Conservation (phyloP, 257 asterid species). For the Buddleja alternifolia region DNA sequence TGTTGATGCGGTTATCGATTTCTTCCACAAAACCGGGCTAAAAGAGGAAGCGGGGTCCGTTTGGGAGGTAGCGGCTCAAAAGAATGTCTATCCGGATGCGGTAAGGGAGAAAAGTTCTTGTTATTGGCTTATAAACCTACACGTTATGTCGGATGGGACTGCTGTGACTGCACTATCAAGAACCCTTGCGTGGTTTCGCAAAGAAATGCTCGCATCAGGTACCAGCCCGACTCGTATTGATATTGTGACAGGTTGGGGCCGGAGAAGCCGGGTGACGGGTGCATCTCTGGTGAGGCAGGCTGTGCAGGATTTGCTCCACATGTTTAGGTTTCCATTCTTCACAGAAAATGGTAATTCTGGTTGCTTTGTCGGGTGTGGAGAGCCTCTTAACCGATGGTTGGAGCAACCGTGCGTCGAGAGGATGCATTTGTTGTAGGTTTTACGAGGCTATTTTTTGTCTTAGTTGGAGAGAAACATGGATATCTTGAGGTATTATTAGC, state of each 20-base stretch:
- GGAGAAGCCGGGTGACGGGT: conserved; percentile 90
- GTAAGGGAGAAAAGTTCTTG: conserved; percentile 71
- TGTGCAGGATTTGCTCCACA: conserved; percentile 66
- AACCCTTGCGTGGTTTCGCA: conserved; percentile 88
- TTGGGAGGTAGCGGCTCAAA: conserved; percentile 92
- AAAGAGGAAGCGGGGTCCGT: conserved; percentile 95
- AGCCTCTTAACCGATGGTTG: conserved; percentile 82
- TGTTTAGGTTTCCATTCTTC: conserved; percentile 72
- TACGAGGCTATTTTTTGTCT: neutral
- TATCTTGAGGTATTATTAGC: conserved; percentile 15
- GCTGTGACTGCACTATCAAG: conserved; percentile 93
- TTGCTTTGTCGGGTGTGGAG: conserved; percentile 92
- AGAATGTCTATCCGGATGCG: conserved; percentile 90
- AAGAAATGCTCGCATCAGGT: conserved; percentile 71
- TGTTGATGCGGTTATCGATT: conserved; percentile 85
- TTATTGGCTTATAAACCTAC: conserved; percentile 94
- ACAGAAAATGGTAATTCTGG: conserved; percentile 80
- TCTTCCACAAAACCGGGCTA: conserved; percentile 84
- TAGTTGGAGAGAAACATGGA: conserved; percentile 27
- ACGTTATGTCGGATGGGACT: conserved; percentile 95
- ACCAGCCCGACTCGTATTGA: conserved; percentile 73
- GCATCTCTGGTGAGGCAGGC: conserved; percentile 83
- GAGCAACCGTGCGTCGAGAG: conserved; percentile 80
- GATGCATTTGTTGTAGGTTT: conserved; percentile 65
- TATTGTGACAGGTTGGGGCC: conserved; percentile 96